Base-by-base conservation (phyloP, 805 yeast genomes). In the Suhomyces tanzawaensis region DNA sequence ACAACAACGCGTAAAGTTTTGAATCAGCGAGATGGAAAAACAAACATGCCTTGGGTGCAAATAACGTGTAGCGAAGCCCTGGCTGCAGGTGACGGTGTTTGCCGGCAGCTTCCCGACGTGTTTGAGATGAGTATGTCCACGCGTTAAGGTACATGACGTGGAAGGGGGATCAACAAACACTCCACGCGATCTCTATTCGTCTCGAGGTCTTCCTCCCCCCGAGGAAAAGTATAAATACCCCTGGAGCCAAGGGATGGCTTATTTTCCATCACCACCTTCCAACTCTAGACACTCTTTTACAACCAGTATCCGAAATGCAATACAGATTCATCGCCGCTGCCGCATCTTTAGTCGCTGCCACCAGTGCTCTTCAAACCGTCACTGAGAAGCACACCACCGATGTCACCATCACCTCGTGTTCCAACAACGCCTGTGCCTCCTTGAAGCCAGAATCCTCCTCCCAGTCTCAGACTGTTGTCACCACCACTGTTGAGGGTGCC, bases 401-500 rank as follows among this genome's bases (percentile, higher is more conserved):
- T 29, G 51, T 52, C 43, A 56, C 61, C 44, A 48, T 56, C 50
- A 55, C 57, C 37, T 51, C 59, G 21, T 54, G 58, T 34, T 41
- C 54, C 34, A 41, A 50, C 45, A 21, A 53, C 37, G 41, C 34
- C 15, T 54, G 59, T 35, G 14, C 27, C 13, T 9, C 12, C 6
- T 40, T 44, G 28, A 46, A 49, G 37, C 40, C 55, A 21, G 51
- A 39, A 7, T 25, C 40, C 16, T 25, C 36, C 24, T 32, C 45
- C 19, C 33, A 14, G 18, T 21, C 44, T 25, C 33, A 14, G 18
- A 24, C 44, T 25, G 50, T 48, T 36, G 60, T 57, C 42, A 62
- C 69, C 45, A 51, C 52, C 43, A 63, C 68, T 32, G 60, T 63
- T 32, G 41, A 51, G 27, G 67, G 66, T 48, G 50, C 46, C 22